Percentiles rank a stretch among this genome's conserved stretches.
Evolutionary conservation across 495 filamentous ascomycete genomes (phyloP).

Genomic region (Barbatosphaeria neglecta): DNA sequence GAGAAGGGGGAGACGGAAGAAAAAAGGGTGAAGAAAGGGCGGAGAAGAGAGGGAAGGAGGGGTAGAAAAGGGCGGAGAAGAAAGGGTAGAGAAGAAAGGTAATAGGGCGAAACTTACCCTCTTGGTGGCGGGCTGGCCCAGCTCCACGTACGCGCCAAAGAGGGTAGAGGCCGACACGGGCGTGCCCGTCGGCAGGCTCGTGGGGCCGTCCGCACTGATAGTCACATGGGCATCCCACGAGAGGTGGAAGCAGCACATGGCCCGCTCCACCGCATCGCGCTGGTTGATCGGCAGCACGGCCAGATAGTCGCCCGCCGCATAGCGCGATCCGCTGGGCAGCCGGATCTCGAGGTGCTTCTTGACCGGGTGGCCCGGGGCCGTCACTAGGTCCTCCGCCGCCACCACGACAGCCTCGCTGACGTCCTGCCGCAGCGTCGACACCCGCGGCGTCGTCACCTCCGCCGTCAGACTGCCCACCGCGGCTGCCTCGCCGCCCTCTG

Average conservation of each 20-base stretch:
- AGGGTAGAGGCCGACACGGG: conserved; percentile 51
- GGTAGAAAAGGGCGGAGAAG: not conserved
- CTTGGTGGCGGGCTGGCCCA: conserved; percentile 55
- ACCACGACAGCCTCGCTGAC: conserved; percentile 51
- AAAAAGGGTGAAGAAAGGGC: too few relatives aligned
- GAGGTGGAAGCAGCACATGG: conserved; percentile 38
- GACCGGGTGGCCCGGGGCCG: conserved; percentile 37
- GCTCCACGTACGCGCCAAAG: conserved; percentile 59
- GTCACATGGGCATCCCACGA: conserved; percentile 50
- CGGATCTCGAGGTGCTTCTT: conserved; percentile 58
- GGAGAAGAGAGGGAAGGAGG: too few relatives aligned
- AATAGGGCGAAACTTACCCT: conserved; percentile 17
- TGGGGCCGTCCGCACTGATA: conserved; percentile 29
- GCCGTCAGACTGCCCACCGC: conserved; percentile 29
- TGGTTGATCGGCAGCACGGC: conserved; percentile 62
- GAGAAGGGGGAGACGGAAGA: not conserved
- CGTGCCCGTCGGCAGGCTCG: conserved; percentile 44
- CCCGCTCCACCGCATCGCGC: conserved; percentile 41
- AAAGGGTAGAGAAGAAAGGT: not conserved
- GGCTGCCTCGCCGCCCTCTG: not conserved
- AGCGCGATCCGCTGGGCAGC: conserved; percentile 53
- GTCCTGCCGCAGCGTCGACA: conserved; percentile 52
- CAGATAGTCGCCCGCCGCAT: conserved; percentile 65
- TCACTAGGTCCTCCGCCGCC: conserved; percentile 41
- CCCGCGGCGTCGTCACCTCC: conserved; percentile 45